Percentiles rank a stretch among this genome's conserved stretches.
Conservation (phyloP, 495 filamentous ascomycete genomes). For the Penicillium maclennaniae region DNA sequence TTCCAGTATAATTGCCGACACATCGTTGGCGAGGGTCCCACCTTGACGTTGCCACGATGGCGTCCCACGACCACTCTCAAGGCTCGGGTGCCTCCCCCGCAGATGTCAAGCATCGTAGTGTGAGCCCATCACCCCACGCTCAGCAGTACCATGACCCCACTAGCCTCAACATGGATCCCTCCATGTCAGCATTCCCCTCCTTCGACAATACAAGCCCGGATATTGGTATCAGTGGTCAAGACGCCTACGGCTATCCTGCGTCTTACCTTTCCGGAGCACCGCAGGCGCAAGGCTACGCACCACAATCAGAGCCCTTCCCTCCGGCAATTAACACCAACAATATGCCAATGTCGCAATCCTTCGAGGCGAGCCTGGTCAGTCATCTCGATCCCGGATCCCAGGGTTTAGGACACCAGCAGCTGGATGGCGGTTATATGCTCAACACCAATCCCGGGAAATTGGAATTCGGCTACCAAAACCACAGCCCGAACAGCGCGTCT, state of each 20-base stretch:
- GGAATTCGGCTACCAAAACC: constrained; percentile 40
- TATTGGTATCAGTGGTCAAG: constrained; percentile 17
- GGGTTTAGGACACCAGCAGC: constrained; percentile 20
- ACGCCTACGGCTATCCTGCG: constrained; percentile 32
- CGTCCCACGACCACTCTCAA: constrained; percentile 34
- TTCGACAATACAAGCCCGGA: constrained; percentile 25
- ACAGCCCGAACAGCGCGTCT: constrained; percentile 30
- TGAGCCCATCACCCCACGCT: constrained; percentile 40
- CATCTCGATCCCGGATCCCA: constrained; percentile 32
- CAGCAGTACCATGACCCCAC: constrained; percentile 38
- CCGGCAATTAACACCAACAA: constrained; percentile 24
- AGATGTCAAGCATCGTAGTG: constrained; percentile 34
- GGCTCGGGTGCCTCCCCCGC: constrained; percentile 28
- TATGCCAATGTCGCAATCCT: constrained; percentile 37
- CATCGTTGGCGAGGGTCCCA: not conserved
- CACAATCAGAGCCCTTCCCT: constrained; percentile 28
- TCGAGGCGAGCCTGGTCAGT: constrained; percentile 33
- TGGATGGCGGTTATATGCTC: constrained; percentile 39
- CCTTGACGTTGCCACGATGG: constrained; percentile 24
- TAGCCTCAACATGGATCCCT: constrained; percentile 37
- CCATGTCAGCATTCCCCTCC: constrained; percentile 29
- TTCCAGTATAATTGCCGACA: not conserved
- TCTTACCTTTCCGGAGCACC: constrained; percentile 27
- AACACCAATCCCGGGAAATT: constrained; percentile 34
- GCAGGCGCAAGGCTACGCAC: constrained; percentile 24